These are phyloP conservation scores for Neofusicoccum umdonicola DNA, from an alignment of 2,329 filamentous ascomycete genomes.

Conservation along the genomic window DNA sequence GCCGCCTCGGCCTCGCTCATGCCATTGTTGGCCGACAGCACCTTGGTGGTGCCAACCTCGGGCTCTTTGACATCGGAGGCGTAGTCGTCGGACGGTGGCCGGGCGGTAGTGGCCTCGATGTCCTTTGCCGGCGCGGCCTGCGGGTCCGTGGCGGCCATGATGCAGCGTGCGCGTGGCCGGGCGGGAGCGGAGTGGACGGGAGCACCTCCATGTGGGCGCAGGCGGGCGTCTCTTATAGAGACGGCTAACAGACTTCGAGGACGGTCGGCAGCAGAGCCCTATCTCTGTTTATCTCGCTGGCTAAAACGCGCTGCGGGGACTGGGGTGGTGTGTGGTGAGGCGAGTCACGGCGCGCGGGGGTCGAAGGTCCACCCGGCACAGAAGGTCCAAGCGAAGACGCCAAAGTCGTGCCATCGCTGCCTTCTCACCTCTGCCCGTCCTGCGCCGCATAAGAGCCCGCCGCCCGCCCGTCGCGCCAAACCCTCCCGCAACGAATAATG, in stretches of 20 bases:
- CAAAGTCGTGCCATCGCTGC: background rate
- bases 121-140: background rate
- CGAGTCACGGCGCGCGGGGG: background rate
- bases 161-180: background rate
- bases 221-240: background rate
- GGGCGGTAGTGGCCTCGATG: background rate
- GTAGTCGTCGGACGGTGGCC: conserved; percentile 10
- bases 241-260: too few relatives aligned
- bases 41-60: conserved; percentile 2
- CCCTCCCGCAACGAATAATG: conserved; percentile 9
- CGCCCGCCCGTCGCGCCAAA: background rate
- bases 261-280: background rate
- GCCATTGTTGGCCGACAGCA: background rate
- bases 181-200: background rate
- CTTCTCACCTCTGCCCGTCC: too few relatives aligned
- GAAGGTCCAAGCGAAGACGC: conserved; percentile 12
- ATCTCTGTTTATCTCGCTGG: conserved; percentile 4
- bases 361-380: background rate
- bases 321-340: background rate
- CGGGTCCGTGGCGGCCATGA: background rate
- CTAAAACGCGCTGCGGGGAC: conserved; percentile 2
- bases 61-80: background rate
- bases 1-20: conserved; percentile 11
- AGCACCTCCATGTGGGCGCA: background rate
- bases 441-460: conserved; percentile 12